These are phyloP conservation scores for Ascoidea tarda DNA, from an alignment of 805 yeast genomes.

Conservation along the genomic window DNA sequence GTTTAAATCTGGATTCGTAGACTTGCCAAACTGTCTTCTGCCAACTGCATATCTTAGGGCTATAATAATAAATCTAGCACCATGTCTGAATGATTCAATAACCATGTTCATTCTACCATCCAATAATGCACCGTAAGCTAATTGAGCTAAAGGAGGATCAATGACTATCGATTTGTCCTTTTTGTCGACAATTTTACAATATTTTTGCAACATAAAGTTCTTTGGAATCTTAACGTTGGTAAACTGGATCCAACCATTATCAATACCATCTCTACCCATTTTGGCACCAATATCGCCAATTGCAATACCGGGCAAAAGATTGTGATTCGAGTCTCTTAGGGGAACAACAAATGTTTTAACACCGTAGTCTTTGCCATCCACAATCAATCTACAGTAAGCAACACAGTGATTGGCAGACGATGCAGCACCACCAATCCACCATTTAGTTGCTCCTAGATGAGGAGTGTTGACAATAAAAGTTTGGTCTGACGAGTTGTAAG, in stretches of 20 bases:
- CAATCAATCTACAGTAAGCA: conserved; percentile 75
- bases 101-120: conserved; percentile 90
- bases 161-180: conserved; percentile 44
- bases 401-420: conserved; percentile 82
- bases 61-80: conserved; percentile 68
- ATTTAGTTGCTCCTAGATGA: conserved; percentile 82
- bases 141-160: conserved; percentile 76
- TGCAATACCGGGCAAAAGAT: conserved; percentile 63
- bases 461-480: conserved; percentile 76
- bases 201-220: conserved; percentile 69
- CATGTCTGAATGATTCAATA: conserved; percentile 66
- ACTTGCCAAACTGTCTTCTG: conserved; percentile 66
- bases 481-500: conserved; percentile 49
- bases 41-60: conserved; percentile 84
- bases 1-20: conserved; percentile 17
- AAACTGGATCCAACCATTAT: conserved; percentile 95
- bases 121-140: conserved; percentile 76
- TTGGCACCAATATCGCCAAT: conserved; percentile 90
- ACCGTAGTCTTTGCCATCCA: conserved; percentile 77
- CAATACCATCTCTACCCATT: conserved; percentile 94
- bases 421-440: conserved; percentile 99
- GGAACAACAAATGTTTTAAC: conserved; percentile 90
- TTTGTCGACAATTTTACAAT: conserved; percentile 50
- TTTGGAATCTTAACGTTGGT: conserved; percentile 74
- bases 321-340: conserved; percentile 60